Conservation (phyloP, 345 rosid species). For the Kandelia obovata region DNA sequence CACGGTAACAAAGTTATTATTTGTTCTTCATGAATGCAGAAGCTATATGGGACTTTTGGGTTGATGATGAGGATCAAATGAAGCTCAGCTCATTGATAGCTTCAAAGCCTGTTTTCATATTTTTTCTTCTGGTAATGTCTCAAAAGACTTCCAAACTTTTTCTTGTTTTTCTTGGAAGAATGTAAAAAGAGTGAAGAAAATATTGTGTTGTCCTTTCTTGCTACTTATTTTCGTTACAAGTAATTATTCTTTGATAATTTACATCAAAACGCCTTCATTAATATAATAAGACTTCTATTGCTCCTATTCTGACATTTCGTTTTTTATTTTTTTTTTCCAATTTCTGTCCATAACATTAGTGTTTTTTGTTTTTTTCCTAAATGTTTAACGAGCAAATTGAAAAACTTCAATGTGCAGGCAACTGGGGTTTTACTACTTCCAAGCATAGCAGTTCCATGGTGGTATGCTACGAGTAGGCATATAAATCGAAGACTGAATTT, state of each 20-base stretch:
- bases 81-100: constrained; percentile 23
- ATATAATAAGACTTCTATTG: too few relatives aligned
- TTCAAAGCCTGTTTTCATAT: constrained; percentile 22
- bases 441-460: constrained; percentile 25
- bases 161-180: too few relatives aligned
- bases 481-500: constrained; percentile 14
- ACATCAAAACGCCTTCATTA: too few relatives aligned
- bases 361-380: too few relatives aligned
- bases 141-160: too few relatives aligned
- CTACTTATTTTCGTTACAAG: too few relatives aligned
- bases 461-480: constrained; percentile 21
- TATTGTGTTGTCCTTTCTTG: too few relatives aligned
- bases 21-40: constrained; percentile 1
- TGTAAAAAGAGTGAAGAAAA: too few relatives aligned
- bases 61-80: constrained; percentile 20
- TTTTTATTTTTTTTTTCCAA: too few relatives aligned
- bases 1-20: not conserved
- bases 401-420: constrained; percentile 29
- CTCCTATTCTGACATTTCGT: too few relatives aligned
- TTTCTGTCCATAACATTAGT: too few relatives aligned
- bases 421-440: constrained; percentile 33
- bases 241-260: too few relatives aligned
- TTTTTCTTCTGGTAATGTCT: constrained; percentile 23
- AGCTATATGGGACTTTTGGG: not conserved
- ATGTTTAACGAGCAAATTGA: not conserved